Base-by-base conservation (phyloP, 768 basidiomycete species). In the Gloeophyllum trabeum region DNA sequence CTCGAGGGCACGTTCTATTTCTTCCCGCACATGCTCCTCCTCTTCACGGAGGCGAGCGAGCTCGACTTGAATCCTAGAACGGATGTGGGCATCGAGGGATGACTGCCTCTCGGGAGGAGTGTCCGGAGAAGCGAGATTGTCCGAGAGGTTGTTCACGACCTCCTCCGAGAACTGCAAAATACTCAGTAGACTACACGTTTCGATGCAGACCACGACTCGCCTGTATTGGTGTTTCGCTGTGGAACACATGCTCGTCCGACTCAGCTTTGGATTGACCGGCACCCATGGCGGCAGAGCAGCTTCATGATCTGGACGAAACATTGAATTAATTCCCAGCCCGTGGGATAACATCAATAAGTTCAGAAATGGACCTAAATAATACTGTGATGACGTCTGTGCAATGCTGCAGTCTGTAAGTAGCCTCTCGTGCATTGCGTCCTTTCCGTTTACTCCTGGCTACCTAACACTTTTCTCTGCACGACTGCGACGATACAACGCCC, bases 1-100 rank as follows among this genome's bases (percentile, higher is more conserved):
- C 66, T 92, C 84, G 38, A 93, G 66, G 1, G 84, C 86, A 24
- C 57, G 64, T 52, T 86, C 81, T 24, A 93, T 89, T 62, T 88
- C 75, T 37, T 67, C 63, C 34, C 72, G 75, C 7, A 93, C 79
- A 25, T 64, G 57, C 45, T 76, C 75, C 57, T 89, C 88, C 53
- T 87, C 78, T 22, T 68, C 63, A 24, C 73, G 78, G 48, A 92
- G 65, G 30, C 71, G 71, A 22, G 68, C 59, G 14, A 89, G 63
- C 57, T 89, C 87, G 30, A 65, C 66, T 34, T 77, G 69, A 46
- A 93, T 91, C 32, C 77, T 74, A 28, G 75, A 64, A 26, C 78
- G 80, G 45, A 92, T 74, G 47, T 79, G 80, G 18, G 69, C 66
- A 55, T 93, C 90, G 37, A 91, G 66, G 4, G 75, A 71, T 6